Conservation (phyloP, 208 protist species). For the Leishmania major region DNA sequence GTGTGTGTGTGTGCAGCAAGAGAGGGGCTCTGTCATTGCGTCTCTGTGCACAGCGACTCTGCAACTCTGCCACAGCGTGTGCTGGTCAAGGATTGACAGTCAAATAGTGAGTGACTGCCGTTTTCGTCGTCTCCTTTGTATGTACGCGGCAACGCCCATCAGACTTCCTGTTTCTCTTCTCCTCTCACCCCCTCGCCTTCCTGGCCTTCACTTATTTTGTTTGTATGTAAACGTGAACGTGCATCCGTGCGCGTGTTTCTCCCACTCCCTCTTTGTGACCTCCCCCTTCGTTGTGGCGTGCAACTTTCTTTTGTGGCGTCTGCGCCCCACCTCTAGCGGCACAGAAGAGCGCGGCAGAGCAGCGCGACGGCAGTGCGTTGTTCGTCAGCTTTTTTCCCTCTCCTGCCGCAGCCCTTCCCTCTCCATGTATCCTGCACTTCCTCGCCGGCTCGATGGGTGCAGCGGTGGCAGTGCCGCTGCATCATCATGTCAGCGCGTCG, state of each 20-base stretch:
- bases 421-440: slow-evolving; percentile 26
- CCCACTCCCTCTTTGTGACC: background rate
- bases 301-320: background rate
- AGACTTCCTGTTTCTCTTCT: background rate
- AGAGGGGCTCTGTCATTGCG: background rate
- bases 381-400: background rate
- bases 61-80: background rate
- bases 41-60: background rate
- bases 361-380: background rate
- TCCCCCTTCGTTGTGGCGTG: background rate
- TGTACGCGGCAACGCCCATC: background rate
- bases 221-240: background rate
- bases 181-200: background rate
- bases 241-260: background rate
- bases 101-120: background rate
- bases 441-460: slow-evolving; percentile 13
- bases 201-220: background rate
- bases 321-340: background rate
- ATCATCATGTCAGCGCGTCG: slow-evolving; percentile 1
- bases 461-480: background rate
- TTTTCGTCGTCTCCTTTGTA: background rate
- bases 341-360: no score
- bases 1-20: background rate
- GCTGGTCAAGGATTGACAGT: background rate
- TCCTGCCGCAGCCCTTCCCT: background rate